Percentiles rank a stretch among this genome's conserved stretches.
phyloP scores from a whole-genome alignment of 345 rosid genomes.

The Brassica juncea region DNA sequence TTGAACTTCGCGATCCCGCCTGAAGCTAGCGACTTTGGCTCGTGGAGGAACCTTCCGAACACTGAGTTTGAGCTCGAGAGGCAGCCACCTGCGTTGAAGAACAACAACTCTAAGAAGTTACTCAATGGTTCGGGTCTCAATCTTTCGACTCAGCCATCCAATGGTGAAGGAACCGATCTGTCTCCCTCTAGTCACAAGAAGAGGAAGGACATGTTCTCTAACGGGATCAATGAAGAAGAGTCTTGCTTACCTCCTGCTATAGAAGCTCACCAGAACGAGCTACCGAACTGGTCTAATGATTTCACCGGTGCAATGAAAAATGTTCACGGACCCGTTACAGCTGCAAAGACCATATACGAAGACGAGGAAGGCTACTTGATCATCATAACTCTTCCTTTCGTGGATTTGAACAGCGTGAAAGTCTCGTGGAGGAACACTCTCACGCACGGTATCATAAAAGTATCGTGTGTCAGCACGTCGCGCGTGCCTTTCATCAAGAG shows the following conservation, averaged over 20 bases:
- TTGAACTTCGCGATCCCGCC: slow-evolving; percentile 68
- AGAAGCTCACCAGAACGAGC: slow-evolving; percentile 65
- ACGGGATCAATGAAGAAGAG: slow-evolving; percentile 59
- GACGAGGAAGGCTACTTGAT: slow-evolving; percentile 81
- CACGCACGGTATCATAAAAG: slow-evolving; percentile 76
- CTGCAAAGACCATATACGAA: slow-evolving; percentile 89
- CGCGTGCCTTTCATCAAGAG: slow-evolving; percentile 74
- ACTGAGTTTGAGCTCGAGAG: slow-evolving; percentile 94
- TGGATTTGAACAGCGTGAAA: slow-evolving; percentile 88
- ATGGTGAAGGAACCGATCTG: slow-evolving; percentile 66
- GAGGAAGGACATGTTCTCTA: slow-evolving; percentile 76
- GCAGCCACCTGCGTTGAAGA: slow-evolving; percentile 54
- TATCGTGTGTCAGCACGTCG: slow-evolving; percentile 83
- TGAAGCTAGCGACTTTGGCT: slow-evolving; percentile 89
- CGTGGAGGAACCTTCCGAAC: slow-evolving; percentile 93
- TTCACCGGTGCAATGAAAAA: slow-evolving; percentile 86
- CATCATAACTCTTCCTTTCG: slow-evolving; percentile 85
- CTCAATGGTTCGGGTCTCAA: slow-evolving; percentile 88
- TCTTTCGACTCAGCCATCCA: slow-evolving; percentile 67
- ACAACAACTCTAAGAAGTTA: slow-evolving; percentile 58
- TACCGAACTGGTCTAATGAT: slow-evolving; percentile 62
- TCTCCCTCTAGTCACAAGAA: slow-evolving; percentile 73
- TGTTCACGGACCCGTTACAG: slow-evolving; percentile 86
- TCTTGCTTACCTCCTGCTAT: slow-evolving; percentile 55
- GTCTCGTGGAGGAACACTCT: slow-evolving; percentile 96